Conservation (phyloP, 768 basidiomycete genomes). For the Lactarius quietus region DNA sequence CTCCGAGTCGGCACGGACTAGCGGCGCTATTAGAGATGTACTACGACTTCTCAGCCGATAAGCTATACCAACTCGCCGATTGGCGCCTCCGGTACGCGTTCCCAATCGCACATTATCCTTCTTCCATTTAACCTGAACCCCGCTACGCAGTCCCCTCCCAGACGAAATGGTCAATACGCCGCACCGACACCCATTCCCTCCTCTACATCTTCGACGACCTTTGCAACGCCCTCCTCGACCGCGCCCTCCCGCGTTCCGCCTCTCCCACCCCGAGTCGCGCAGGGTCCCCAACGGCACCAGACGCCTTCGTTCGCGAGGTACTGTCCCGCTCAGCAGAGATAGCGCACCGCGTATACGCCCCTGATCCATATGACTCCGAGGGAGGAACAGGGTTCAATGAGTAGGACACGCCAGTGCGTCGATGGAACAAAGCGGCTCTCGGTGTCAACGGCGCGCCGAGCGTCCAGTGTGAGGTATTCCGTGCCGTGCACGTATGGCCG, state of each 20-base stretch:
- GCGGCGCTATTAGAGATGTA: constrained; percentile 83
- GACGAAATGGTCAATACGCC: constrained; percentile 91
- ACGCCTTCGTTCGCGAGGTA: constrained; percentile 55
- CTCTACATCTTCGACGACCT: constrained; percentile 90
- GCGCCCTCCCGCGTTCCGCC: constrained; percentile 41
- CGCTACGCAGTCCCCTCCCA: constrained; percentile 62
- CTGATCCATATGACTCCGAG: constrained; percentile 64
- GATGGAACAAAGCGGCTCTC: constrained; percentile 73
- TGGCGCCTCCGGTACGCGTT: constrained; percentile 83
- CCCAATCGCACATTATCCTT: background rate
- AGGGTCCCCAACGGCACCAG: constrained; percentile 19
- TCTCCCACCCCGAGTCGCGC: constrained; percentile 27
- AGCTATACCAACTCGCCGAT: constrained; percentile 94
- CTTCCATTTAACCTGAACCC: no score
- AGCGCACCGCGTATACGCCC: constrained; percentile 64
- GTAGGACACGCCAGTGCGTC: constrained; percentile 74
- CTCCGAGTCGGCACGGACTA: constrained; percentile 78
- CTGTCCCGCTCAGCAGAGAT: constrained; percentile 75
- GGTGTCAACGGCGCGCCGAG: constrained; percentile 37
- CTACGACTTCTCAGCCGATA: constrained; percentile 88
- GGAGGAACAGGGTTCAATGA: constrained; percentile 64
- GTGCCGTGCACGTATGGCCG: constrained; percentile 76
- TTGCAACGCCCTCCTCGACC: constrained; percentile 81
- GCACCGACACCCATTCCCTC: constrained; percentile 95
- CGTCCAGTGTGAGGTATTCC: constrained; percentile 62